A percentile compares a stretch with the other conserved stretches of the same genome.
phyloP scores from a whole-genome alignment of 2,329 filamentous ascomycete genomes.

The Fonsecaea erecta region DNA sequence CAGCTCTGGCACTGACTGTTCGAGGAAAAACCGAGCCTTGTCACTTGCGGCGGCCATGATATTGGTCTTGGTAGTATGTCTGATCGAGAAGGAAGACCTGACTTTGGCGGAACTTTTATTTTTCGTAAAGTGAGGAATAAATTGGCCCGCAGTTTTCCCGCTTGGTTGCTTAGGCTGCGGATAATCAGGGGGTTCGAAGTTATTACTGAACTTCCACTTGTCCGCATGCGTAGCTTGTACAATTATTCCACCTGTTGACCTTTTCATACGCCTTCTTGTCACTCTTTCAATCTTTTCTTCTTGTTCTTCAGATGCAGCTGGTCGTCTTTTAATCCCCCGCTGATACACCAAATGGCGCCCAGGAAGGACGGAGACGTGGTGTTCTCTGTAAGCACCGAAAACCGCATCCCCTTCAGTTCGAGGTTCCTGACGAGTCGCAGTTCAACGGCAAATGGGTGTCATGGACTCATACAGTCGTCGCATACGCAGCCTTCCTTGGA shows the following conservation, averaged over 20 bases:
- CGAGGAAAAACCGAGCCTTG: conserved; percentile 93
- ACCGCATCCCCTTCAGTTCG: background rate
- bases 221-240: conserved; percentile 16
- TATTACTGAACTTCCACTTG: conserved; percentile 1
- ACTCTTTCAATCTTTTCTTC: conserved; percentile 27
- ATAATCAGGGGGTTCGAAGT: conserved; percentile 12
- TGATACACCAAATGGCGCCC: conserved; percentile 57
- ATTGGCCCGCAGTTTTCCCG: conserved; percentile 3
- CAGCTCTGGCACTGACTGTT: conserved; percentile 88
- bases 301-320: conserved; percentile 25
- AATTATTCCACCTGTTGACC: background rate
- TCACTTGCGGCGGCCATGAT: conserved; percentile 85
- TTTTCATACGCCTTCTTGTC: conserved; percentile 22
- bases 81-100: background rate
- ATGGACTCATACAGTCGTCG: conserved; percentile 80
- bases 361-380: conserved; percentile 68
- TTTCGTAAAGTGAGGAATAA: background rate
- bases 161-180: conserved; percentile 10
- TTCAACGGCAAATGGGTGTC: conserved; percentile 90
- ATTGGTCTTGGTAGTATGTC: background rate
- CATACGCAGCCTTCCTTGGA: conserved; percentile 83
- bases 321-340: conserved; percentile 33
- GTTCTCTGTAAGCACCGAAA: conserved; percentile 54
- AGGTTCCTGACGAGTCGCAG: conserved; percentile 42
- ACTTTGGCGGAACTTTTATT: conserved; percentile 15